phyloP scores from a whole-genome alignment of 371 early-diverging fungal species.

The Capillidium rhysosporum region DNA sequence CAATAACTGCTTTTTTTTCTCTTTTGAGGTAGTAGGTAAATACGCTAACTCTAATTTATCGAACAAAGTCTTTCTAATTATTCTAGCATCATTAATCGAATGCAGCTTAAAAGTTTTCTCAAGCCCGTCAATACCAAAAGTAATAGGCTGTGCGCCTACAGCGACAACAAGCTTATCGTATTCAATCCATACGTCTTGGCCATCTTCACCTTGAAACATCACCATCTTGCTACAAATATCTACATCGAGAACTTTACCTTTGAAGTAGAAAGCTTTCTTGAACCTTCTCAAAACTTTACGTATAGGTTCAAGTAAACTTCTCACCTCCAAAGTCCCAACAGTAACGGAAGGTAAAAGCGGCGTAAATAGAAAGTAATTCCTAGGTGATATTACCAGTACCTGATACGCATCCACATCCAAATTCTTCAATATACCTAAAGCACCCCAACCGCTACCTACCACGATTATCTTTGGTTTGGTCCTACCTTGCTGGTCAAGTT shows the following conservation, averaged over 20 bases:
- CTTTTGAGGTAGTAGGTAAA: conserved; percentile 44
- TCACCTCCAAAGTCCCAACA: conserved; percentile 63
- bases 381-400: conserved; percentile 46
- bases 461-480: conserved; percentile 43
- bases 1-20: conserved; percentile 57
- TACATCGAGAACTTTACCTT: conserved; percentile 42
- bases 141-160: conserved; percentile 58
- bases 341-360: conserved; percentile 57
- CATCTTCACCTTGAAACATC: conserved; percentile 20
- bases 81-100: conserved; percentile 47
- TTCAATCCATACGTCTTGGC: conserved; percentile 28
- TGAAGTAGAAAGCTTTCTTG: conserved; percentile 17
- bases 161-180: conserved; percentile 68
- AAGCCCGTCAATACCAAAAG: conserved; percentile 60
- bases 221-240: conserved; percentile 40
- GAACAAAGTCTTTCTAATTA: conserved; percentile 39
- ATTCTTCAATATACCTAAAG: conserved; percentile 25
- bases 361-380: conserved; percentile 77
- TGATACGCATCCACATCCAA: conserved; percentile 50
- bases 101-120: conserved; percentile 46
- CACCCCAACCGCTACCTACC: conserved; percentile 57
- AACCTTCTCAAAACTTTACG: conserved; percentile 27
- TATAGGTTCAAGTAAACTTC: conserved; percentile 50
- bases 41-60: conserved; percentile 67
- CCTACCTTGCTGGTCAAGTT: neutral